A percentile compares a stretch with the other conserved stretches of the same genome.
phyloP scores from a whole-genome alignment of 768 basidiomycete genomes.

The Russula sp. region DNA sequence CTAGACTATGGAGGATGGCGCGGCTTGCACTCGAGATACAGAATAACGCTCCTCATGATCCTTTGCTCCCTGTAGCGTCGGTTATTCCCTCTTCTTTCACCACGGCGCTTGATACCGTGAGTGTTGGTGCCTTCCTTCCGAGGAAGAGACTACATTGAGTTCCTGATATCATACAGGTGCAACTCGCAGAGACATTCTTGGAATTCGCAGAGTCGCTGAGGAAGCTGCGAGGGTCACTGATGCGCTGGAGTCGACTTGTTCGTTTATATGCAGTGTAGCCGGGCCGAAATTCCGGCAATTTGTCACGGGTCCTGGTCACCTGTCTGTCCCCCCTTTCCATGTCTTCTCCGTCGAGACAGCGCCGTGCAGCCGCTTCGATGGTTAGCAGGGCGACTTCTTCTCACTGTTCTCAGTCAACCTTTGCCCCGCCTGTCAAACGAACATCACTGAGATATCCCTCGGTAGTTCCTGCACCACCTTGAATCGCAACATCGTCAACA shows the following conservation, averaged over 20 bases:
- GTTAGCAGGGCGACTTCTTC: slow-evolving; percentile 1
- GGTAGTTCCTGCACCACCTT: neutral
- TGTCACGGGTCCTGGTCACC: no score
- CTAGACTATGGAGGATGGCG: slow-evolving; percentile 41
- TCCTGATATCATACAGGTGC: slow-evolving; percentile 32
- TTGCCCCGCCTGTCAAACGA: slow-evolving; percentile 22
- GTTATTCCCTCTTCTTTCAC: slow-evolving; percentile 40
- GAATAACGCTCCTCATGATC: no score
- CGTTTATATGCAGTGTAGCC: neutral
- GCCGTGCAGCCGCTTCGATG: slow-evolving; percentile 14
- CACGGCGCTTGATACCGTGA: slow-evolving; percentile 45
- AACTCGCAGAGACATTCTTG: slow-evolving; percentile 50
- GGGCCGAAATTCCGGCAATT: neutral
- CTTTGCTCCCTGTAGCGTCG: no score
- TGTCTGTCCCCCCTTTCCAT: no score
- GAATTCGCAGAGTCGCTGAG: slow-evolving; percentile 50
- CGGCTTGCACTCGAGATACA: slow-evolving; percentile 44
- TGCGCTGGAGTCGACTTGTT: slow-evolving; percentile 30
- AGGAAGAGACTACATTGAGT: neutral
- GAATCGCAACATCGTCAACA: neutral
- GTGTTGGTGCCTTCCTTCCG: slow-evolving; percentile 11
- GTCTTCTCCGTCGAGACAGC: slow-evolving; percentile 28
- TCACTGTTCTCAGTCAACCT: slow-evolving; percentile 20
- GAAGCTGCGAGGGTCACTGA: slow-evolving; percentile 46
- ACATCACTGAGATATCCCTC: neutral